A percentile compares a stretch with the other conserved stretches of the same genome.
phyloP scores from a whole-genome alignment of 768 basidiomycete species.

The Fomitopsis serialis region DNA sequence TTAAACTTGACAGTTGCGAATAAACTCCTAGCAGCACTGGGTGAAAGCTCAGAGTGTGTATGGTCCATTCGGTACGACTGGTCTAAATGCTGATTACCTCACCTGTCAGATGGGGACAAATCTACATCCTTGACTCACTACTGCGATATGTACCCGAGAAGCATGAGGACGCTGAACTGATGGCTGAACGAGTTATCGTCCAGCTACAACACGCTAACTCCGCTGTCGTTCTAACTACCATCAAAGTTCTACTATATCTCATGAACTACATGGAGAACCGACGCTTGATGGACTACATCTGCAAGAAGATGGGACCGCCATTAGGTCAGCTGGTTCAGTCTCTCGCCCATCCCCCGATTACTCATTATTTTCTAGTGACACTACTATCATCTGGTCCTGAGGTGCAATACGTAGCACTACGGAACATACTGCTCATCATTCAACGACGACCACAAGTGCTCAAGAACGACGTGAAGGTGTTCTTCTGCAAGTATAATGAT shows the following conservation, averaged over 20 bases:
- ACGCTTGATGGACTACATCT: constrained; percentile 79
- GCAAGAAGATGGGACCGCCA: constrained; percentile 97
- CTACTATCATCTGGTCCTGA: constrained; percentile 95
- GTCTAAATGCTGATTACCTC: neutral
- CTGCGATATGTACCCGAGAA: constrained; percentile 91
- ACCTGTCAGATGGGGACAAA: constrained; percentile 86
- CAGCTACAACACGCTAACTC: constrained; percentile 98
- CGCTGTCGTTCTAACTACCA: constrained; percentile 97
- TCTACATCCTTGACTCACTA: constrained; percentile 93
- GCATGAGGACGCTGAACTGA: constrained; percentile 83
- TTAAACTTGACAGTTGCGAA: constrained; percentile 84
- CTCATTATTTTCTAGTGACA: constrained; percentile 54
- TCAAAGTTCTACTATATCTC: constrained; percentile 91
- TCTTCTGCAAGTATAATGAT: constrained; percentile 99
- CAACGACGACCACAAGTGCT: constrained; percentile 89
- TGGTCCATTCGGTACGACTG: neutral
- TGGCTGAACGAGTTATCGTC: constrained; percentile 93
- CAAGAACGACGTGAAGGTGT: constrained; percentile 96
- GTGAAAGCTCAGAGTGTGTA: constrained; percentile 92
- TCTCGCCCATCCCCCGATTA: neutral
- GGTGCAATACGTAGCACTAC: constrained; percentile 95
- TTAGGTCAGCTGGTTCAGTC: constrained; percentile 50
- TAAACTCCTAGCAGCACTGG: constrained; percentile 84
- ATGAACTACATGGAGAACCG: constrained; percentile 99
- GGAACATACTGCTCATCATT: constrained; percentile 96